phyloP scores from a whole-genome alignment of 257 asterid genomes.

The Solanum sejunctum region DNA sequence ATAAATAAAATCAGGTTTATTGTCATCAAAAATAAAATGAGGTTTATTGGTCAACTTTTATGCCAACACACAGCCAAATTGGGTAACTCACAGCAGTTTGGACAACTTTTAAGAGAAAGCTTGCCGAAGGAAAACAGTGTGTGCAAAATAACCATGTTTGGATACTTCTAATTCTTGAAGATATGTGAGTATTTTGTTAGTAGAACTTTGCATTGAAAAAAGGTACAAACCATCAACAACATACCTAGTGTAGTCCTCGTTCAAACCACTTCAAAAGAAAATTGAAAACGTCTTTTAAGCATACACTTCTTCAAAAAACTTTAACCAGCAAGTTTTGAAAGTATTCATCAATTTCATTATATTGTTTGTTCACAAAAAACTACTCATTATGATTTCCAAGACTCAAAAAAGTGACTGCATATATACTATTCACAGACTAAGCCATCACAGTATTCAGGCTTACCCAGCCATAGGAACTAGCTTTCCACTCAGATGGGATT shows the following conservation, averaged over 20 bases:
- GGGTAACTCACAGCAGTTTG: not conserved
- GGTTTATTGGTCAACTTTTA: not conserved
- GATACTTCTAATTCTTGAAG: not conserved
- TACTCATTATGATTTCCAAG: not conserved
- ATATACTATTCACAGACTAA: not conserved
- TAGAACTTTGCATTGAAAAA: not conserved
- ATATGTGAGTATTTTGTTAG: not conserved
- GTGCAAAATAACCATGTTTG: not conserved
- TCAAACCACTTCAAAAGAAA: not conserved
- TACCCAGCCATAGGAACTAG: not conserved
- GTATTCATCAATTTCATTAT: not conserved
- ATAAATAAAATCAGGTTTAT: not conserved
- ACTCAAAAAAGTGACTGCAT: not conserved
- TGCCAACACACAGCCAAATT: not conserved
- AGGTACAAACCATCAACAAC: not conserved
- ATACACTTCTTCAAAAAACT: not conserved
- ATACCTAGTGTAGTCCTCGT: not conserved
- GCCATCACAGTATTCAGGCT: not conserved
- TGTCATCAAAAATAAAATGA: not conserved
- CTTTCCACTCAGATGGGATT: not conserved
- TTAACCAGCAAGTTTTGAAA: not conserved
- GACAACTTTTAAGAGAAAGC: not conserved
- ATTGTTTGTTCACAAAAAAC: not conserved
- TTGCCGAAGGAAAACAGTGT: not conserved
- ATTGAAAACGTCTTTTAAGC: not conserved